Base-by-base conservation (phyloP, 2,329 filamentous ascomycete genomes). In the Thermoascus crustaceus region DNA sequence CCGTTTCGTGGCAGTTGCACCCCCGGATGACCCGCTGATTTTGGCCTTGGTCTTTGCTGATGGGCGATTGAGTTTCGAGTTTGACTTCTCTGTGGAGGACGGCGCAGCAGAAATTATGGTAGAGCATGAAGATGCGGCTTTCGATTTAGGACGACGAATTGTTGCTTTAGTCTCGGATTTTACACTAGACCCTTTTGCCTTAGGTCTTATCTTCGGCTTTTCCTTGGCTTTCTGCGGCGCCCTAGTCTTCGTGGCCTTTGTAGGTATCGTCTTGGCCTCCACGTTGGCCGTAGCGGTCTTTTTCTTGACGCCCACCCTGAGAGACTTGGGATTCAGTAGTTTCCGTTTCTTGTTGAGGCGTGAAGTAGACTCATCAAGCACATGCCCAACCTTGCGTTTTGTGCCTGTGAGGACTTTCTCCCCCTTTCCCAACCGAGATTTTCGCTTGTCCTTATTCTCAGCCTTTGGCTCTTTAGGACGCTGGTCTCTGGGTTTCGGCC, bases 401-500 rank as follows among this genome's bases (percentile, higher is more conserved):
- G 52, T 53, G 2, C 49, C 50, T 0, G 39, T 33, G 20, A 39
- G 26, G 38, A 38, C 29, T 42, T 50, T 7, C 23, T n/a, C n/a
- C 20, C 35, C 40, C 35, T 20, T 41, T 39, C 32, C 35, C 29
- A 26, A 35, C 25, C 18, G 19, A 31, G 20, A 8, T 38, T 21
- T 34, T 25, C 7, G 43, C 34, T 52, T 48, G 32, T 57, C 55
- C 32, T 47, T 41, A 10, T 46, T 46, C 27, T 53, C 46, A 30
- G 38, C 36, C 43, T 58, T 48, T 35, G 53, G 35, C 32, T 45
- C 43, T 40, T 57, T 58, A 20, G 50, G 43, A 27, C 55, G 56
- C 38, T 57, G 55, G 9, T 58, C 54, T 49, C 71, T 72, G 4
- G 69, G 66, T 34, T 67, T 70, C 7, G 72, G 72, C 8, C 75